phyloP scores from a whole-genome alignment of 176 grass and related monocot genomes.

The Cymbopogon citratus region DNA sequence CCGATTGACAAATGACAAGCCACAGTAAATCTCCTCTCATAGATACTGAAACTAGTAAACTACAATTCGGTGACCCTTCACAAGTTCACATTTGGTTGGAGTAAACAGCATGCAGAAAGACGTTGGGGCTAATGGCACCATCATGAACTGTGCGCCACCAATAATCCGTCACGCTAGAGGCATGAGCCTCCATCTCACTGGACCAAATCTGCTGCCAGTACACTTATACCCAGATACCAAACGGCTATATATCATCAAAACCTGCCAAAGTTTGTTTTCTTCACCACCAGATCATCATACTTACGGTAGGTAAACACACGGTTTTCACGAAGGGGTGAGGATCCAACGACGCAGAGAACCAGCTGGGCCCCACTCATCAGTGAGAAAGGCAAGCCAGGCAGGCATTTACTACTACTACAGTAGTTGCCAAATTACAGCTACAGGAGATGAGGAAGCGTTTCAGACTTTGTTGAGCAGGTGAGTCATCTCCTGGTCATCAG shows the following conservation, averaged over 20 bases:
- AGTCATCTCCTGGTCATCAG: not conserved
- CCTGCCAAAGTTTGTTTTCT: not conserved
- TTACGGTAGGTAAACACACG: not conserved
- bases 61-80: not conserved
- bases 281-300: not conserved
- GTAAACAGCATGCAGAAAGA: not conserved
- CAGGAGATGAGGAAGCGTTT: not conserved
- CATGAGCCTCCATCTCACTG: not conserved
- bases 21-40: not conserved
- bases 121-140: not conserved
- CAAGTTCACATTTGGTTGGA: not conserved
- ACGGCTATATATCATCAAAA: slow-evolving; percentile 14
- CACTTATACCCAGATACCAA: not conserved
- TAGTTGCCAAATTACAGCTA: slow-evolving; percentile 2
- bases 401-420: not conserved
- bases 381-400: not conserved
- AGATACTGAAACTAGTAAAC: not conserved
- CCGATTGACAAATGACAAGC: not conserved
- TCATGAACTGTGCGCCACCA: not conserved
- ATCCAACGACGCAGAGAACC: not conserved
- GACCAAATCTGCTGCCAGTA: slow-evolving; percentile 7
- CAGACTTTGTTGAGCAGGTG: not conserved
- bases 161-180: not conserved
- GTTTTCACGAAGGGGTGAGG: not conserved
- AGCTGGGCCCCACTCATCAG: not conserved